Conservation (phyloP, 1,284 basidiomycete species). For the Irpex rosettiformis region DNA sequence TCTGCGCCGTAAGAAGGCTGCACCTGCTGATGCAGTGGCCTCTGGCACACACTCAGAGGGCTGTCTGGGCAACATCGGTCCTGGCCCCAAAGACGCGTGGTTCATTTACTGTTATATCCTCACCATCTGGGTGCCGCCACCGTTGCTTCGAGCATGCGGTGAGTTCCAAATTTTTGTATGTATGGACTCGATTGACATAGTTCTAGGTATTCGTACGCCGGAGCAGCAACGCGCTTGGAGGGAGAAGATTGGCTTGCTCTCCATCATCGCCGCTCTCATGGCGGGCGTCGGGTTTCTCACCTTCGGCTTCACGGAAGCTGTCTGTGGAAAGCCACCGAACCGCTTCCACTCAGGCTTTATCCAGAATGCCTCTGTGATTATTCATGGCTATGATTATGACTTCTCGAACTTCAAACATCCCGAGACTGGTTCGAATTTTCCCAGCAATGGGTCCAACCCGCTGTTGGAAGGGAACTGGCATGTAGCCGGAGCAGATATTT, state of each 20-base stretch:
- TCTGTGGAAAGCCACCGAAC: constrained; percentile 84
- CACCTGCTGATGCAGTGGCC: constrained; percentile 32
- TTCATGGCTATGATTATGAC: constrained; percentile 93
- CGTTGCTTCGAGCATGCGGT: constrained; percentile 68
- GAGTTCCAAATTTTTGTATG: constrained; percentile 29
- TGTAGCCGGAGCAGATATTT: constrained; percentile 83
- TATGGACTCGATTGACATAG: neutral
- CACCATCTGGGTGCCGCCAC: constrained; percentile 81
- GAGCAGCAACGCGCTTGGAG: constrained; percentile 97
- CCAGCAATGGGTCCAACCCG: constrained; percentile 77
- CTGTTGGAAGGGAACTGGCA: constrained; percentile 76
- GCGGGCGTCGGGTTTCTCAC: constrained; percentile 95
- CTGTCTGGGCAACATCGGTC: constrained; percentile 70
- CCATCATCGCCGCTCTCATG: constrained; percentile 82
- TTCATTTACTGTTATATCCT: constrained; percentile 93
- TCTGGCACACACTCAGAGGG: constrained; percentile 43
- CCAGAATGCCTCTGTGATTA: constrained; percentile 80
- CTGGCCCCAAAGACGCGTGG: constrained; percentile 90
- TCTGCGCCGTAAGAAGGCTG: constrained; percentile 61
- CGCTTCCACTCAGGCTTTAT: constrained; percentile 81
- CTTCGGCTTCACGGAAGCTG: constrained; percentile 96
- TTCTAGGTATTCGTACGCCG: constrained; percentile 80
- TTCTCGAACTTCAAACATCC: constrained; percentile 87
- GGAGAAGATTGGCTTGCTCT: constrained; percentile 95
- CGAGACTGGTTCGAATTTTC: constrained; percentile 52